Percentiles rank a stretch among this genome's conserved stretches.
Conservation (phyloP, 1,284 basidiomycete genomes). For the Moesziomyces parantarcticus region DNA sequence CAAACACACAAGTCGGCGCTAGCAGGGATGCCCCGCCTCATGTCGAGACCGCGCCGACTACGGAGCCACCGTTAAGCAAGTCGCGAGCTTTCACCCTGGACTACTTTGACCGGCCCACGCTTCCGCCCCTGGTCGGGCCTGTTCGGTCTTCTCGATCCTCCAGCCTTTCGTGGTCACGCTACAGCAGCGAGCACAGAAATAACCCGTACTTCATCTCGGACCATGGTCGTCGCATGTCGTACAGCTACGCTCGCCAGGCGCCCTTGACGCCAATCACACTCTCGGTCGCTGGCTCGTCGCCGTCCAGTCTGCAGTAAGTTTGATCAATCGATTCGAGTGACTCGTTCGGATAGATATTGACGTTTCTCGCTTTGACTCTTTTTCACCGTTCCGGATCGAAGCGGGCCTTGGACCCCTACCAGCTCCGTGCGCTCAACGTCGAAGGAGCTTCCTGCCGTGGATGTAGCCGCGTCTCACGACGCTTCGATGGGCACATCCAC, state of each 20-base stretch:
- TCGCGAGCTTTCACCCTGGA: slow-evolving; percentile 23
- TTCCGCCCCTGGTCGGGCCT: slow-evolving; percentile 32
- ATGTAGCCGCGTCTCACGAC: slow-evolving; percentile 5
- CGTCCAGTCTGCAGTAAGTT: slow-evolving; percentile 14
- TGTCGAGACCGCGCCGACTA: too few relatives aligned
- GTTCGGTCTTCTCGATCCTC: slow-evolving; percentile 12
- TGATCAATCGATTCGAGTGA: too few relatives aligned
- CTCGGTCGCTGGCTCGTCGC: too few relatives aligned
- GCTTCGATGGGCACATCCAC: slow-evolving; percentile 1
- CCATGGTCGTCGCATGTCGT: slow-evolving; percentile 6
- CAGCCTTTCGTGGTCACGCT: slow-evolving; percentile 6
- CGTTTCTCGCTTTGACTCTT: too few relatives aligned
- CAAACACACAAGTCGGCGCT: too few relatives aligned
- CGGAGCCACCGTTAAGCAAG: slow-evolving; percentile 10
- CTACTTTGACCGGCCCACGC: slow-evolving; percentile 12
- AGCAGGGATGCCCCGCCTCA: too few relatives aligned
- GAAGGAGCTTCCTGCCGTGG: not conserved
- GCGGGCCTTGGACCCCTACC: slow-evolving; percentile 23
- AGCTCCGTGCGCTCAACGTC: slow-evolving; percentile 36
- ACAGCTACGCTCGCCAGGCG: slow-evolving; percentile 7
- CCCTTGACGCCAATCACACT: not conserved
- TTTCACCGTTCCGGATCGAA: not conserved
- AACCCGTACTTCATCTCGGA: slow-evolving; percentile 23
- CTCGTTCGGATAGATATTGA: not conserved
- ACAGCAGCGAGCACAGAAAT: slow-evolving; percentile 13